A percentile compares a stretch with the other conserved stretches of the same genome.
These are phyloP conservation scores for Murraya paniculata DNA, from an alignment of 345 rosid genomes.

Conservation along the genomic window DNA sequence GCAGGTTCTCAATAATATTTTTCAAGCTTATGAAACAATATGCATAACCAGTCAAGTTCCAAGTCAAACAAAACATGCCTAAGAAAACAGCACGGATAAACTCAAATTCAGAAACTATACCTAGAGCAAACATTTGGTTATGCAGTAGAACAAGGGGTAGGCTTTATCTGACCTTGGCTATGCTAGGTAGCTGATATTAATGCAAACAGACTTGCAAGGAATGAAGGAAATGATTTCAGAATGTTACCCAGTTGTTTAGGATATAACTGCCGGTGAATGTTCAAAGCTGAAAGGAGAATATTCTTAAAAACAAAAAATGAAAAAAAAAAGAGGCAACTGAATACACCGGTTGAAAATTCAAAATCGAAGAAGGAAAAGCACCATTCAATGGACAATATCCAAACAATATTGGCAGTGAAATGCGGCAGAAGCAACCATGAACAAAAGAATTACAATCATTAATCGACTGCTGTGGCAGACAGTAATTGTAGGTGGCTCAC, in stretches of 20 bases:
- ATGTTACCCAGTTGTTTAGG: neutral
- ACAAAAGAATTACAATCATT: neutral
- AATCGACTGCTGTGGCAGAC: neutral
- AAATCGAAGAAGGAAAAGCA: neutral
- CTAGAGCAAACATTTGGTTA: neutral
- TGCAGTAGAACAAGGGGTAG: neutral
- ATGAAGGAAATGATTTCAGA: too few relatives aligned
- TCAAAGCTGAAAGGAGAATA: neutral
- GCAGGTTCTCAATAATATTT: neutral
- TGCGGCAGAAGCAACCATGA: neutral
- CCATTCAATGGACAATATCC: neutral
- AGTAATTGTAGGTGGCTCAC: neutral
- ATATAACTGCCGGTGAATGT: neutral
- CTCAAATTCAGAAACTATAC: neutral
- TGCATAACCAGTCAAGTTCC: neutral
- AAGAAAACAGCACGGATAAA: neutral
- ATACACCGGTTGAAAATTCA: too few relatives aligned
- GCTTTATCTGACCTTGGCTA: too few relatives aligned
- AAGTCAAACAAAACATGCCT: neutral
- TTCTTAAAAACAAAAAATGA: neutral
- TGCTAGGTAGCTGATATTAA: neutral
- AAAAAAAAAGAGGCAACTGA: too few relatives aligned
- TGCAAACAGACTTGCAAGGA: neutral
- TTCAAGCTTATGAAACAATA: neutral
- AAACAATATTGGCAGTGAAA: neutral